These are phyloP conservation scores for Candida krabiensis DNA, from an alignment of 805 yeast species.

Conservation along the genomic window DNA sequence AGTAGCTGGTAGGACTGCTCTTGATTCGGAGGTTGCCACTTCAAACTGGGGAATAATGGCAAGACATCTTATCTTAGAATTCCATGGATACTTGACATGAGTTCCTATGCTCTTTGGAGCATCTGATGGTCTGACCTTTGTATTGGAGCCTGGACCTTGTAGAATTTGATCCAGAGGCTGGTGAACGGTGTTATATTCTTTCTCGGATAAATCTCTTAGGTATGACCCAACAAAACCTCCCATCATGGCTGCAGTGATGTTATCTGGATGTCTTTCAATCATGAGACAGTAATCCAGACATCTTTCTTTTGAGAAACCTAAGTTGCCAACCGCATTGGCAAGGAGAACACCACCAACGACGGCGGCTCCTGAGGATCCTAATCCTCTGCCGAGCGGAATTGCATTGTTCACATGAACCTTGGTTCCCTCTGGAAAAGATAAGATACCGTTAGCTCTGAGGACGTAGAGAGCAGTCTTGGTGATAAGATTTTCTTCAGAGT, in stretches of 20 bases:
- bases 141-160: slow-evolving; percentile 71
- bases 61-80: slow-evolving; percentile 76
- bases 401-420: slow-evolving; percentile 80
- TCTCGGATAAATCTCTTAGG: slow-evolving; percentile 72
- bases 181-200: slow-evolving; percentile 72
- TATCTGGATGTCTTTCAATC: slow-evolving; percentile 98
- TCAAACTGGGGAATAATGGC: slow-evolving; percentile 94
- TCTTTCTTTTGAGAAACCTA: slow-evolving; percentile 72
- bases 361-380: slow-evolving; percentile 98
- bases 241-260: slow-evolving; percentile 98
- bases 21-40: slow-evolving; percentile 86
- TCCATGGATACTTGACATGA: slow-evolving; percentile 84
- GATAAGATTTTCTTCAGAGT: slow-evolving; percentile 77
- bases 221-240: slow-evolving; percentile 98
- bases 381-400: slow-evolving; percentile 94
- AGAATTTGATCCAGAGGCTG: slow-evolving; percentile 84
- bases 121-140: slow-evolving; percentile 68
- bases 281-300: slow-evolving; percentile 92
- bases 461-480: slow-evolving; percentile 93
- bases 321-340: slow-evolving; percentile 79
- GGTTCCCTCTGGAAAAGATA: slow-evolving; percentile 82
- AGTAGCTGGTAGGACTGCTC: slow-evolving; percentile 83
- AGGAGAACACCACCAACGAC: slow-evolving; percentile 94
- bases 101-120: slow-evolving; percentile 90
- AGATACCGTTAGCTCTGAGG: slow-evolving; percentile 75